phyloP scores from a whole-genome alignment of 2,329 filamentous ascomycete species.

The Canariomyces notabilis region DNA sequence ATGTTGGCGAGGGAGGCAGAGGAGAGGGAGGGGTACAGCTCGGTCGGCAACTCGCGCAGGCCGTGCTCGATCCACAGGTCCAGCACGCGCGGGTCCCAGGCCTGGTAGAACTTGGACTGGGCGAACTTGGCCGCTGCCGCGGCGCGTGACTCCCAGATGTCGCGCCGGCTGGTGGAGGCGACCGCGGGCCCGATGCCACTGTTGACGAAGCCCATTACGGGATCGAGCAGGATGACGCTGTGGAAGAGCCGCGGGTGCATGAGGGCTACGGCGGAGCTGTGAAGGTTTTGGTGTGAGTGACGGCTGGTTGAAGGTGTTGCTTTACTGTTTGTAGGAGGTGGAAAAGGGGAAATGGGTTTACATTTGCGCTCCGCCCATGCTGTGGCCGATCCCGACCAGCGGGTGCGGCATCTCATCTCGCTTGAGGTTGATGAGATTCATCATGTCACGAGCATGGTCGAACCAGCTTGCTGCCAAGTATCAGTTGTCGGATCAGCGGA shows the following conservation, averaged over 20 bases:
- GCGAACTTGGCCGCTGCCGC: slow-evolving; percentile 64
- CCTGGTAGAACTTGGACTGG: slow-evolving; percentile 68
- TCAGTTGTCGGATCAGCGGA: no score
- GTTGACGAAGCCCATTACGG: slow-evolving; percentile 60
- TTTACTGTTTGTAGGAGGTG: no score
- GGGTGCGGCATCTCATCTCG: slow-evolving; percentile 74
- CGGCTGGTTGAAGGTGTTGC: neutral
- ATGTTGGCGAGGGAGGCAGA: no score
- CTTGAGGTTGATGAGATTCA: slow-evolving; percentile 81
- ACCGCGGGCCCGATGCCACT: slow-evolving; percentile 42
- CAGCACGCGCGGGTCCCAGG: slow-evolving; percentile 78
- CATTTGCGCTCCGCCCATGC: slow-evolving; percentile 59
- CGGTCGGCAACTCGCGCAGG: slow-evolving; percentile 67
- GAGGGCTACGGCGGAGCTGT: slow-evolving; percentile 47
- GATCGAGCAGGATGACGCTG: slow-evolving; percentile 74
- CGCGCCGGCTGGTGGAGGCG: slow-evolving; percentile 67
- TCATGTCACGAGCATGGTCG: slow-evolving; percentile 78
- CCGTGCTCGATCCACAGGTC: slow-evolving; percentile 69
- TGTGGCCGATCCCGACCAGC: slow-evolving; percentile 80
- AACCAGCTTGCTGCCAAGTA: slow-evolving; percentile 65
- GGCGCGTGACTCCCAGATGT: slow-evolving; percentile 72
- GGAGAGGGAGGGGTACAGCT: slow-evolving; percentile 44
- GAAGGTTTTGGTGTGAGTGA: neutral
- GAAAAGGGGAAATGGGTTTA: neutral
- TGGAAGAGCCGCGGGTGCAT: slow-evolving; percentile 77